Percentiles rank a stretch among this genome's conserved stretches.
These are phyloP conservation scores for Curvularia sp. DNA, from an alignment of 2,329 filamentous ascomycete species.

Conservation along the genomic window DNA sequence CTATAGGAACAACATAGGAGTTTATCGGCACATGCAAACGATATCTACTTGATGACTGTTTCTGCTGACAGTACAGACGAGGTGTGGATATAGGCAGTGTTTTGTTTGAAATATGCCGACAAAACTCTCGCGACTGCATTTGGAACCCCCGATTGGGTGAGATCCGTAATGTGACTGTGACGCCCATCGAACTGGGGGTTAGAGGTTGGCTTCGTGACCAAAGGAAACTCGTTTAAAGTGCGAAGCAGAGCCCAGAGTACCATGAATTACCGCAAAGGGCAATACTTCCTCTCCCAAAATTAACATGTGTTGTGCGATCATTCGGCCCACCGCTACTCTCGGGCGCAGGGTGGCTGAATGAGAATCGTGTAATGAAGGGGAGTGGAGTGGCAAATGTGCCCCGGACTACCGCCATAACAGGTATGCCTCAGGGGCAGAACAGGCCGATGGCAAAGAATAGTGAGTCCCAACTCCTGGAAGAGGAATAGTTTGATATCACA, in stretches of 20 bases:
- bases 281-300: background rate
- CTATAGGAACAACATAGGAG: background rate
- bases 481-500: background rate
- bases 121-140: background rate
- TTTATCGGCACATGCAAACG: background rate
- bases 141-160: background rate
- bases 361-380: background rate
- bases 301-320: background rate
- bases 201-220: background rate
- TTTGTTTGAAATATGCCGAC: background rate
- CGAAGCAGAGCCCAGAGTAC: too few relatives aligned
- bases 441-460: background rate
- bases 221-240: background rate
- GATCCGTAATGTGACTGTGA: background rate
- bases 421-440: background rate
- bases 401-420: background rate
- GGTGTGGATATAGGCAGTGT: background rate
- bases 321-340: background rate
- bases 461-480: background rate
- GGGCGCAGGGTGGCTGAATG: background rate
- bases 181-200: background rate
- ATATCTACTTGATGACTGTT: background rate
- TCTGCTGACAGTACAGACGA: background rate
- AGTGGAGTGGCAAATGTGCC: slow-evolving; percentile 4
- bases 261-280: background rate